Conservation (phyloP, 2,329 filamentous ascomycete genomes). For the Pochonia chlamydosporia region DNA sequence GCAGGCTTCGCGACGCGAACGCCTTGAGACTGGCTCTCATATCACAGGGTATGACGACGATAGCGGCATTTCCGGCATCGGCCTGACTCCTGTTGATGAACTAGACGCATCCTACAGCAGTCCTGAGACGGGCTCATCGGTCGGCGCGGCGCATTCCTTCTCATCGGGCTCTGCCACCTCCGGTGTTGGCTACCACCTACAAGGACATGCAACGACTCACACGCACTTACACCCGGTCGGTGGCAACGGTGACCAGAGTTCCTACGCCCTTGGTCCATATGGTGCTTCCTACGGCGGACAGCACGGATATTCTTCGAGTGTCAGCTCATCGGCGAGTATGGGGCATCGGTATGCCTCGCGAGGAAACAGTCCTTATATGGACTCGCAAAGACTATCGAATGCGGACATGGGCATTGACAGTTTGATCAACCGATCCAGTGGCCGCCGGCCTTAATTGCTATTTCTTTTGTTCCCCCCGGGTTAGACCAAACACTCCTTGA, state of each 20-base stretch:
- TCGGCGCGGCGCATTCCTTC: conserved; percentile 29
- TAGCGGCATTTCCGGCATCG: conserved; percentile 61
- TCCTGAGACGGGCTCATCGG: conserved; percentile 42
- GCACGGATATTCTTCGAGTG: conserved; percentile 48
- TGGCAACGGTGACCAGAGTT: not conserved
- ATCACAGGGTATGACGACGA: conserved; percentile 58
- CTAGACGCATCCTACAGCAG: conserved; percentile 52
- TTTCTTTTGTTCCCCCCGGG: not conserved
- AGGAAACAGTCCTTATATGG: conserved; percentile 40
- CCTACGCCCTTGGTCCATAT: conserved; percentile 19
- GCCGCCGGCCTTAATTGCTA: conserved; percentile 14
- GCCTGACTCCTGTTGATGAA: conserved; percentile 53
- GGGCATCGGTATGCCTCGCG: conserved; percentile 27
- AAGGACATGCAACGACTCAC: not conserved
- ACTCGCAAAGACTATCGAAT: conserved; percentile 43
- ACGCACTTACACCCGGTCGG: conserved; percentile 7
- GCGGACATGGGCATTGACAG: conserved; percentile 57
- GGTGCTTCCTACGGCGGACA: conserved; percentile 18
- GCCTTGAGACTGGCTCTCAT: conserved; percentile 39
- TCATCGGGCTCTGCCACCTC: conserved; percentile 29
- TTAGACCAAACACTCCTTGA: no score
- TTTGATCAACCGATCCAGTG: conserved; percentile 47
- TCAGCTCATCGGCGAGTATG: conserved; percentile 40
- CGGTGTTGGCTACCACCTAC: conserved; percentile 4
- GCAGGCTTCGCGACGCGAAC: conserved; percentile 60